Evolutionary conservation across 495 filamentous ascomycete genomes (phyloP), one percentile per base, ranked within the genome.

Genomic region (Aspergillus biplanus): DNA sequence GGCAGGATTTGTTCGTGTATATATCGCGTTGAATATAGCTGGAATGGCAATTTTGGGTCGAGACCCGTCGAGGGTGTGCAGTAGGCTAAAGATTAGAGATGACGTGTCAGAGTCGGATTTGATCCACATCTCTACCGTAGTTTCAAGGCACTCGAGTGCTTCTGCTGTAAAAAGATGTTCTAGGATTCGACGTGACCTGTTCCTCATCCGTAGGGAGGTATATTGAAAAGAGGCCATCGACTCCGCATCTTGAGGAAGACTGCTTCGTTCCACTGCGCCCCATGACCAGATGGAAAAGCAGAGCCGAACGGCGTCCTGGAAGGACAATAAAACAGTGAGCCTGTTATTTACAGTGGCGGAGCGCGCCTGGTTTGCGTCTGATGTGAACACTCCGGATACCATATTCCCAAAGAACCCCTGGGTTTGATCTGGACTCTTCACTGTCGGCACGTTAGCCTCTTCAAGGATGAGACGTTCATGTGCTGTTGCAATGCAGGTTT

Each of bases 371-470:
- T 82, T 88, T 7, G 87, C 82, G 58, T 98, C 94, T 0, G 90
- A 85, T 8, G 89, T 82, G 72, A 97, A 97, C 0, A 97, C 91
- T 0, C 93, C 93, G 1, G 93, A 95, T 2, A 97, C 92, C 91
- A 98, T 96, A 67, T 93, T 97, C 16, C 94, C 93, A 69, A 99
- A 97, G 74, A 98, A 97, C 49, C 93, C 90, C 69, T 95, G 91
- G 13, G 88, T 82, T 69, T 93, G 90, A 65, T 97, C 92, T 42
- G 92, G 91, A 59, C 85, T 90, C 75, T 94, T 97, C 42, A 84
- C 76, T 39, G 81, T 76, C 56, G 87, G 82, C 39, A 76, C 76
- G 63, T 88, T 90, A 47, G 86, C 80, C 74, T 97, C 92, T 64
- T 96, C 91, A 44, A 81, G 76, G 33, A 92, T 75, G 7, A 98